Percentiles rank a stretch among this genome's conserved stretches.
These are phyloP conservation scores for Epichloe gansuensis DNA, from an alignment of 2,329 filamentous ascomycete species.

Conservation along the genomic window DNA sequence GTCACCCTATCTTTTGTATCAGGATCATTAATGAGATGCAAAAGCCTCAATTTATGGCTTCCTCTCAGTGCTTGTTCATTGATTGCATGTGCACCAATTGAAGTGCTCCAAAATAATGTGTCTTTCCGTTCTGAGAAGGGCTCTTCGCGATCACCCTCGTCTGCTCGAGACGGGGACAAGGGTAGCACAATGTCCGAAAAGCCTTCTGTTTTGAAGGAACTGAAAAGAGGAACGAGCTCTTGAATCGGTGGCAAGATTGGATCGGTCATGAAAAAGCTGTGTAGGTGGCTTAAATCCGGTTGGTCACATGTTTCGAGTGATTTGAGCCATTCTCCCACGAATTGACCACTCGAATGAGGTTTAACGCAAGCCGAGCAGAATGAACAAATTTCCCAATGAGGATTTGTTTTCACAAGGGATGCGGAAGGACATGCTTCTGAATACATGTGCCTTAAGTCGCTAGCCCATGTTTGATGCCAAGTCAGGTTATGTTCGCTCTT, in stretches of 20 bases:
- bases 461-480: slow-evolving; percentile 6
- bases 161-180: slow-evolving; percentile 29
- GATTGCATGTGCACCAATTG: slow-evolving; percentile 43
- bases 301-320: slow-evolving; percentile 63
- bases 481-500: neutral
- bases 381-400: slow-evolving; percentile 50
- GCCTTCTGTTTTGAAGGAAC: slow-evolving; percentile 56
- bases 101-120: slow-evolving; percentile 64
- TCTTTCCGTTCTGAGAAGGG: slow-evolving; percentile 51
- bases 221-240: slow-evolving; percentile 62
- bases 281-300: slow-evolving; percentile 60
- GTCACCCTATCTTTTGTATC: slow-evolving; percentile 35
- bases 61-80: slow-evolving; percentile 47
- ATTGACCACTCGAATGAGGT: slow-evolving; percentile 54
- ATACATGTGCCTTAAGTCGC: slow-evolving; percentile 29
- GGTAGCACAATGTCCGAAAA: slow-evolving; percentile 73
- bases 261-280: slow-evolving; percentile 59
- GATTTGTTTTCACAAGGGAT: slow-evolving; percentile 45
- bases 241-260: slow-evolving; percentile 49
- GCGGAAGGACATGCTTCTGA: slow-evolving; percentile 46
- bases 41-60: slow-evolving; percentile 56
- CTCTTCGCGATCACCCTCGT: slow-evolving; percentile 30
- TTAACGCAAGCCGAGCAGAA: slow-evolving; percentile 52
- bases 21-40: slow-evolving; percentile 55
- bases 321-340: slow-evolving; percentile 52